Percentiles rank a stretch among this genome's conserved stretches.
These are phyloP conservation scores for Porcisia deanei DNA, from an alignment of 208 protist genomes.

Conservation along the genomic window DNA sequence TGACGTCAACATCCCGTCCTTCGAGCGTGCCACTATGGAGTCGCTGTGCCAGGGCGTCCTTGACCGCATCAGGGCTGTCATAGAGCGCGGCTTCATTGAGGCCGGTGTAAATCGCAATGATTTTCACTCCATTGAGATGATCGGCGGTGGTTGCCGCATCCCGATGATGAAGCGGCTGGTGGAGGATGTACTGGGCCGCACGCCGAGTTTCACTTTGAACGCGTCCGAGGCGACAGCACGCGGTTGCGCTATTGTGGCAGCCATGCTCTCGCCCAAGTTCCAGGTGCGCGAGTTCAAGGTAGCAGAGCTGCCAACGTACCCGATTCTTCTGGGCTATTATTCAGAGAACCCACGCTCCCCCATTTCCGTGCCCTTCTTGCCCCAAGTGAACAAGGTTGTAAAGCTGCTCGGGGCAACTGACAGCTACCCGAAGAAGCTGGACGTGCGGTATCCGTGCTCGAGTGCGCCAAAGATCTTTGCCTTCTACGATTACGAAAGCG, in stretches of 20 bases:
- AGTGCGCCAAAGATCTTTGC: constrained; percentile 80
- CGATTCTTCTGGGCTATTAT: constrained; percentile 81
- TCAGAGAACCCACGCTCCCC: constrained; percentile 58
- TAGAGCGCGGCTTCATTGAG: constrained; percentile 64
- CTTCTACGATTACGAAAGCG: constrained; percentile 75
- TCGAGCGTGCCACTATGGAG: constrained; percentile 82
- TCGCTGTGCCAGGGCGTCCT: constrained; percentile 45
- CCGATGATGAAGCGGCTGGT: constrained; percentile 81
- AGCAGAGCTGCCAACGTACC: constrained; percentile 74
- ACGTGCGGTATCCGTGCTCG: constrained; percentile 71
- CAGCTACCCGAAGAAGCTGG: constrained; percentile 78
- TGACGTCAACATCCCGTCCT: constrained; percentile 86
- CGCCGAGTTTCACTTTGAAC: constrained; percentile 87
- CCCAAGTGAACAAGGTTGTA: constrained; percentile 88
- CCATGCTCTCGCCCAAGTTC: constrained; percentile 91
- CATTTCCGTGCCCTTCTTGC: constrained; percentile 73
- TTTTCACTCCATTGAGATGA: constrained; percentile 89
- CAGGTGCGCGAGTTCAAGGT: constrained; percentile 88
- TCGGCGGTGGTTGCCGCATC: constrained; percentile 92
- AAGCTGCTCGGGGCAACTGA: constrained; percentile 56
- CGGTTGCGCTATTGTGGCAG: constrained; percentile 83
- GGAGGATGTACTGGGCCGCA: constrained; percentile 62
- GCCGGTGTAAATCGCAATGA: constrained; percentile 40
- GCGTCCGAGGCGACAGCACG: constrained; percentile 87
- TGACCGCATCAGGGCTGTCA: constrained; percentile 51